Evolutionary conservation across 805 yeast species (phyloP), one percentile per base, ranked within the genome.

Genomic region (Yarrowia divulgata): DNA sequence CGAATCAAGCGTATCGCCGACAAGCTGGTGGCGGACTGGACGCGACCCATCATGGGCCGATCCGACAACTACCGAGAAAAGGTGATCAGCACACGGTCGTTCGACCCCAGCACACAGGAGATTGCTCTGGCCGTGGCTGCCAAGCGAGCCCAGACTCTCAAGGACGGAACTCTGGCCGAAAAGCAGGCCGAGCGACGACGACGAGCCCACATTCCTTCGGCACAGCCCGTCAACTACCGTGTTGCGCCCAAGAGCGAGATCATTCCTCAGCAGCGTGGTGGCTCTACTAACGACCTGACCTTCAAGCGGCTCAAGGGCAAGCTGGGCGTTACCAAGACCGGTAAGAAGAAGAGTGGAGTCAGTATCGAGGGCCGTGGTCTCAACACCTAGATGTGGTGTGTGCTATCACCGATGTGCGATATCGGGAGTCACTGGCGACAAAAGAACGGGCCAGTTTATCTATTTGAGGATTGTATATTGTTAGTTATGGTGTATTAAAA

Each of bases 191-290:
- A 88, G 73, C 86, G 97, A 79, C 86, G 97, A 80, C 90, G 90
- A 79, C 86, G 98, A 78, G 98, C 98, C 4, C 97, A 97, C 48
- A 94, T 95, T 63, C 98, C 98, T n/a, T 88, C 89, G 43, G 93
- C 94, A 55, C 86, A 95, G 71, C 89, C 95, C 3, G 87, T 92
- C 14, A 97, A 94, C 70, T 93, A 91, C 81, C 90, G 89, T 75
- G 88, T 90, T 76, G 98, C 98, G 0, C 98, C 98, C 69, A 87
- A 84, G 75, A 90, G 90, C 35, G 58, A 67, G 37, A 43, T 73
- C 12, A 23, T 68, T 7, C 71, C 71, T 5, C 42, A 39, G 45
- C 71, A 87, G 85, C 74, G 77, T 88, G 54, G 67, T 8, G 63
- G 63, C 10, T 43, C 52, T 18, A 49, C 68, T 14, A 48, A 63